These are phyloP conservation scores for Saccharomycopsis phalli DNA, from an alignment of 1,139 yeast genomes.

Conservation along the genomic window DNA sequence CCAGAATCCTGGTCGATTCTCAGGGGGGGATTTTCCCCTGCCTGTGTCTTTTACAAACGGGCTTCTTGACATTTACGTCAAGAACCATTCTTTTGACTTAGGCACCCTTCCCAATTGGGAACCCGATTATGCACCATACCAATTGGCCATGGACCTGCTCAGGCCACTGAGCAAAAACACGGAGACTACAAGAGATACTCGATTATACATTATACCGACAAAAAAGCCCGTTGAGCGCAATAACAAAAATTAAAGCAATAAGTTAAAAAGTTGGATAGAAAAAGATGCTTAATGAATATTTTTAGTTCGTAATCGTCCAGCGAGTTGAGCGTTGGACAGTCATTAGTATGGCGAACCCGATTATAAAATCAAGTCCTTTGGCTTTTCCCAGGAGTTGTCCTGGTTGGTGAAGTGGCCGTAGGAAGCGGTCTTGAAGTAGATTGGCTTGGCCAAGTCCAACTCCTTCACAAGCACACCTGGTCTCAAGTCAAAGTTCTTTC, in stretches of 20 bases:
- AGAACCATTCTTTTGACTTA: no score
- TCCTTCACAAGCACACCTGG: conserved; percentile 98
- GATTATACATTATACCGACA: not conserved
- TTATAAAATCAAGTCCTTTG: conserved; percentile 78
- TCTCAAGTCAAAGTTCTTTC: conserved; percentile 94
- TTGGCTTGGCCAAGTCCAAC: conserved; percentile 96
- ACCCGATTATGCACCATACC: no score
- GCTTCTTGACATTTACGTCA: no score
- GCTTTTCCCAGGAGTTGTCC: conserved; percentile 97
- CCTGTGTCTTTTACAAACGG: no score
- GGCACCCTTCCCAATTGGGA: no score
- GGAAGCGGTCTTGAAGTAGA: conserved; percentile 97
- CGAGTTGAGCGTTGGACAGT: conserved; percentile 4
- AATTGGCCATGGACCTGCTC: no score
- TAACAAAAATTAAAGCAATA: not conserved
- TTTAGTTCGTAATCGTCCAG: not conserved
- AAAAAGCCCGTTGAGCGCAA: conserved; percentile 6
- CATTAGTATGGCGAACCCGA: not conserved
- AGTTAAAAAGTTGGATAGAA: not conserved
- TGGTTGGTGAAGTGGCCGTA: conserved; percentile 99
- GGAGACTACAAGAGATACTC: no score
- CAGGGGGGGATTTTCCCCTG: no score
- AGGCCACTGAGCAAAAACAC: no score
- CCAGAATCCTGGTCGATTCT: no score
- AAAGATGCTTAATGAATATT: conserved; percentile 3